Conservation (phyloP, 192 early-diverging fungal genomes). For the Physocladia obscura region DNA sequence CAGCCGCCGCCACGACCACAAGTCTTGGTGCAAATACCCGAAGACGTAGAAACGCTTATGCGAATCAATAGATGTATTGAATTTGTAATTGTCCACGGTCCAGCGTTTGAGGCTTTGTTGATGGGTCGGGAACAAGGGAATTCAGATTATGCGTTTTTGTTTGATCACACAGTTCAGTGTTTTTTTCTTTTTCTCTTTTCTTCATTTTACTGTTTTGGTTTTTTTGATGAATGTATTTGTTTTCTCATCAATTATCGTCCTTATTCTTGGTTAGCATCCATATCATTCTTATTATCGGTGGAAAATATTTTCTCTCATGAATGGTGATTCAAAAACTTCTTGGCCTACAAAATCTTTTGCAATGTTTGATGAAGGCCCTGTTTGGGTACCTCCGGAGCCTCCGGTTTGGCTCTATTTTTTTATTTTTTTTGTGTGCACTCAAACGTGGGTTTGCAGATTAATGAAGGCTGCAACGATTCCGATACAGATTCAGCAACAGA, state of each 20-base stretch:
- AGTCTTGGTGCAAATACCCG: conserved; percentile 65
- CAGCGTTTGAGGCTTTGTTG: conserved; percentile 70
- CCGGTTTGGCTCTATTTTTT: conserved; percentile 66
- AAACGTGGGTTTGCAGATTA: not conserved
- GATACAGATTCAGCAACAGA: conserved; percentile 23
- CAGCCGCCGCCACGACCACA: conserved; percentile 45
- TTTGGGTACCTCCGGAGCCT: conserved; percentile 83
- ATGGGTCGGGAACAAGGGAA: conserved; percentile 66
- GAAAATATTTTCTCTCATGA: conserved; percentile 84
- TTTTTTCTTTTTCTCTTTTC: not conserved
- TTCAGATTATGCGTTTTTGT: conserved; percentile 70
- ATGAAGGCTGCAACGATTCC: not conserved
- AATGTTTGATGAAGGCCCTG: conserved; percentile 79
- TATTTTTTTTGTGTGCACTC: not conserved
- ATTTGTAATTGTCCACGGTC: conserved; percentile 72
- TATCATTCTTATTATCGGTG: conserved; percentile 91
- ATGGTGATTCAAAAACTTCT: conserved; percentile 70
- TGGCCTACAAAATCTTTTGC: conserved; percentile 82
- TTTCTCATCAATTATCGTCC: too few species aligned
- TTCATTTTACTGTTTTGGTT: too few species aligned
- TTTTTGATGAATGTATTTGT: too few species aligned
- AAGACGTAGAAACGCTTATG: conserved; percentile 49
- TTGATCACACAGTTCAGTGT: conserved; percentile 65
- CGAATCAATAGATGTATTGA: conserved; percentile 86
- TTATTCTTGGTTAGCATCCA: conserved; percentile 42